phyloP scores from a whole-genome alignment of 495 filamentous ascomycete species.

The Xylaria scruposa region DNA sequence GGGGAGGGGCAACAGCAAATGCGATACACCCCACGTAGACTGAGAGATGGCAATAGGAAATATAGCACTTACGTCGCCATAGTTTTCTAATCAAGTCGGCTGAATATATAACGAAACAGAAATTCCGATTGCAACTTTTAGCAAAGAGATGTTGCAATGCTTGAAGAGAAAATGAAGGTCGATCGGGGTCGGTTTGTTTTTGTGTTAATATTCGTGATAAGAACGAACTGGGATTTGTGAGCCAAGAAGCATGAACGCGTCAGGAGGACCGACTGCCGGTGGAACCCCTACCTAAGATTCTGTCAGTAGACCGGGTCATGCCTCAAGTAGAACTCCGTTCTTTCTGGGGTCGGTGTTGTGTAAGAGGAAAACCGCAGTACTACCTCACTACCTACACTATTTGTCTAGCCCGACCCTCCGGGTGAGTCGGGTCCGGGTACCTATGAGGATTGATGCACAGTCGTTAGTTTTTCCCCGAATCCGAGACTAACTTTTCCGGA shows the following conservation, averaged over 20 bases:
- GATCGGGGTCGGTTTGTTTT: not conserved
- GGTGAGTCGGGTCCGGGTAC: not conserved
- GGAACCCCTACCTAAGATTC: not conserved
- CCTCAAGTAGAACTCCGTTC: conserved; percentile 23
- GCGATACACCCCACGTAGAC: not conserved
- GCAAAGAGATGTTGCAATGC: not conserved
- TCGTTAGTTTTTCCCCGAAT: not conserved
- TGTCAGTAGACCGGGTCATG: not conserved
- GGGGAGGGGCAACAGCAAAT: conserved; percentile 26
- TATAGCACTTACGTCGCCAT: conserved; percentile 29
- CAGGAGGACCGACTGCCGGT: conserved; percentile 6
- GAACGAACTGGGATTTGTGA: not conserved
- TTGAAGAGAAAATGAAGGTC: not conserved
- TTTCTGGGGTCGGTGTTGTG: conserved; percentile 5
- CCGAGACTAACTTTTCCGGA: not conserved
- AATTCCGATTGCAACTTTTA: not conserved
- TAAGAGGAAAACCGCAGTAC: conserved; percentile 16
- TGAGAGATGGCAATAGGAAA: not conserved
- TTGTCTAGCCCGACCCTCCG: not conserved
- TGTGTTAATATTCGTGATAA: not conserved
- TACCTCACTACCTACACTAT: not conserved
- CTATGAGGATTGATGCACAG: not conserved
- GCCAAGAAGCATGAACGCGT: not conserved
- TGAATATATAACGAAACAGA: not conserved
- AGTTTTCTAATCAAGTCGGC: not conserved